Evolutionary conservation across 805 yeast species (phyloP).

Genomic region (Lachancea meyersii): DNA sequence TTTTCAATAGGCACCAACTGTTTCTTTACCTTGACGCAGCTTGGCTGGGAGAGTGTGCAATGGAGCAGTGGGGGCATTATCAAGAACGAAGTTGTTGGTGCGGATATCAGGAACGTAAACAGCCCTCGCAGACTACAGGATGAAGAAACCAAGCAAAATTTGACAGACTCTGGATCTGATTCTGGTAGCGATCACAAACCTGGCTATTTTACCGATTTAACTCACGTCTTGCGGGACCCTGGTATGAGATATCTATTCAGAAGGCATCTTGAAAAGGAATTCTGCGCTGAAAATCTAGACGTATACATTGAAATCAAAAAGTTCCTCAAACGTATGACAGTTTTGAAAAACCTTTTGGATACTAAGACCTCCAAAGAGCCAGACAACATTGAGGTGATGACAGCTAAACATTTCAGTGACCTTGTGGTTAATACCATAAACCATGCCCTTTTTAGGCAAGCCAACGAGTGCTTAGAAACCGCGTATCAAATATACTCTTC

Average conservation of each 20-base stretch:
- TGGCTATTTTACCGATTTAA: conserved; percentile 16
- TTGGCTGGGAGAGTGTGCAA: conserved; percentile 37
- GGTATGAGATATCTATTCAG: conserved; percentile 66
- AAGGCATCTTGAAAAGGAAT: conserved; percentile 54
- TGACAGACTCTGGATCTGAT: neutral
- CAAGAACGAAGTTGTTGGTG: neutral
- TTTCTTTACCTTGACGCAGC: conserved; percentile 39
- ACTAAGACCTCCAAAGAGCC: conserved; percentile 15
- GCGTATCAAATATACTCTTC: conserved; percentile 62
- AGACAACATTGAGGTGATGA: conserved; percentile 11
- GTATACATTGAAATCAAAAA: conserved; percentile 56
- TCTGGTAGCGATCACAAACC: neutral
- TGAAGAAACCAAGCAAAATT: neutral
- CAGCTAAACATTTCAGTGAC: conserved; percentile 11
- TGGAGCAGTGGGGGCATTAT: conserved; percentile 19
- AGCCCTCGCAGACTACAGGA: neutral
- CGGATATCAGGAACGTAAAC: neutral
- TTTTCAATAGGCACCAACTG: conserved; percentile 36
- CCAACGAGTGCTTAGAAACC: conserved; percentile 51
- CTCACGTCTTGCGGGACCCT: conserved; percentile 58
- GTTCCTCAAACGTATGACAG: conserved; percentile 42
- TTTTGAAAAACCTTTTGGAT: conserved; percentile 38
- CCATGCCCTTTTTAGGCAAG: conserved; percentile 38
- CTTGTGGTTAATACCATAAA: conserved; percentile 31
- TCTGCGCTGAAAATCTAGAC: conserved; percentile 72